Evolutionary conservation across 345 rosid species (phyloP).

Genomic region (Eucalyptus pauciflora): DNA sequence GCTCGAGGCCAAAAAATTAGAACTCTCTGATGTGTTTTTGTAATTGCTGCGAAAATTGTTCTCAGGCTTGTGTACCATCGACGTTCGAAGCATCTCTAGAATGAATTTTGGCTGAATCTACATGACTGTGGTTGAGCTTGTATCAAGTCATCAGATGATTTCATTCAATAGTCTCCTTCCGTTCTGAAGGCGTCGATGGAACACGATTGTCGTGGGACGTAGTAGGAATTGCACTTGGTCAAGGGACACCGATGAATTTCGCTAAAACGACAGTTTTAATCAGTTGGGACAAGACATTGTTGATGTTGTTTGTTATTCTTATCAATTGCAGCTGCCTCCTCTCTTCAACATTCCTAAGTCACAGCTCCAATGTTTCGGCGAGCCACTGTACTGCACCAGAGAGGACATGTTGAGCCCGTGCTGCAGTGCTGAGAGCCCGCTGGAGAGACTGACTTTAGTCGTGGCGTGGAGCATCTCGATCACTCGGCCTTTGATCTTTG

Average conservation of each 20-base stretch:
- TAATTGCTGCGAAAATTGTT: not conserved
- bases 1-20: not conserved
- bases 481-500: constrained; percentile 43
- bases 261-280: not conserved
- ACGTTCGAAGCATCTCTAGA: not conserved
- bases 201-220: not conserved
- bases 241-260: not conserved
- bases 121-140: not conserved
- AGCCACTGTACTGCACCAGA: constrained; percentile 30
- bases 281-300: not conserved
- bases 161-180: not conserved
- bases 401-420: constrained; percentile 38
- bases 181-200: not conserved
- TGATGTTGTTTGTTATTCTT: not conserved
- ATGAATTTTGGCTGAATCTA: not conserved
- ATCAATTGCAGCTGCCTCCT: constrained; percentile 49
- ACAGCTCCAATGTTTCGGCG: constrained; percentile 68
- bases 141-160: not conserved
- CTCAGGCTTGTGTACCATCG: not conserved
- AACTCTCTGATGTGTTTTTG: not conserved
- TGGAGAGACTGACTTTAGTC: constrained; percentile 40
- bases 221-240: not conserved
- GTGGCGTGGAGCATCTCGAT: constrained; percentile 70
- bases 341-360: constrained; percentile 77
- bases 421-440: constrained; percentile 21